Evolutionary conservation across 164 flowering plant genomes (phyloP).

Genomic region (Santalum album): DNA sequence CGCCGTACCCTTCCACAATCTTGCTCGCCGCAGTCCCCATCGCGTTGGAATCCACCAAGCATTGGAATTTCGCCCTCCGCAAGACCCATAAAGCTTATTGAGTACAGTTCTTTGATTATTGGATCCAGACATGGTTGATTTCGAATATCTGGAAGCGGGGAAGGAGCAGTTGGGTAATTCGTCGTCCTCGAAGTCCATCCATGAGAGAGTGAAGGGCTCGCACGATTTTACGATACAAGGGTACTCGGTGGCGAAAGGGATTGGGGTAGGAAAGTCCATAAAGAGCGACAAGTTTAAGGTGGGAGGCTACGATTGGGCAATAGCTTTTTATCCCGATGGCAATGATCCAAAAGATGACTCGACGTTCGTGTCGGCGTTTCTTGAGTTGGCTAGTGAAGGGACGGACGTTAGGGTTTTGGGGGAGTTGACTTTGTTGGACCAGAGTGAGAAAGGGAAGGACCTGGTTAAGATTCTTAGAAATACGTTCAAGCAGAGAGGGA

Average conservation of each 20-base stretch:
- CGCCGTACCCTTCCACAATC: too few relatives aligned
- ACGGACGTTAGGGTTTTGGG: conserved; percentile 79
- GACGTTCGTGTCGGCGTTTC: conserved; percentile 63
- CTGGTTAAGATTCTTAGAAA: conserved; percentile 80
- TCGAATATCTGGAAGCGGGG: conserved; percentile 6
- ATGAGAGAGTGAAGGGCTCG: conserved; percentile 74
- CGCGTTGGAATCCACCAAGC: too few relatives aligned
- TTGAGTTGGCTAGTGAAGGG: conserved; percentile 76
- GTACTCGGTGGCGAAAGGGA: conserved; percentile 79
- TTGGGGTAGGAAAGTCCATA: conserved; percentile 69
- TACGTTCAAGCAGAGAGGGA: conserved; percentile 69
- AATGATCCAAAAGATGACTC: conserved; percentile 75
- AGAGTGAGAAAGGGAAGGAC: conserved; percentile 71
- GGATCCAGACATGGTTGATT: conserved; percentile 20
- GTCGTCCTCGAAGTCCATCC: conserved; percentile 47
- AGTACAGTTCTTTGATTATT: too few relatives aligned
- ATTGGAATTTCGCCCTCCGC: too few relatives aligned
- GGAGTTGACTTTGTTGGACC: conserved; percentile 68
- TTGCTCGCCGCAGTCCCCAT: too few relatives aligned
- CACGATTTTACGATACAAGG: conserved; percentile 64
- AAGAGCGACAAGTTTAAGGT: conserved; percentile 60
- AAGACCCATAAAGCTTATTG: too few relatives aligned
- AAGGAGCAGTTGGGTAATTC: conserved; percentile 16
- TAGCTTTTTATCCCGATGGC: conserved; percentile 88
- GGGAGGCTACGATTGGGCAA: conserved; percentile 88